phyloP scores from a whole-genome alignment of 192 early-diverging fungal species.

The Gonapodya prolifera region DNA sequence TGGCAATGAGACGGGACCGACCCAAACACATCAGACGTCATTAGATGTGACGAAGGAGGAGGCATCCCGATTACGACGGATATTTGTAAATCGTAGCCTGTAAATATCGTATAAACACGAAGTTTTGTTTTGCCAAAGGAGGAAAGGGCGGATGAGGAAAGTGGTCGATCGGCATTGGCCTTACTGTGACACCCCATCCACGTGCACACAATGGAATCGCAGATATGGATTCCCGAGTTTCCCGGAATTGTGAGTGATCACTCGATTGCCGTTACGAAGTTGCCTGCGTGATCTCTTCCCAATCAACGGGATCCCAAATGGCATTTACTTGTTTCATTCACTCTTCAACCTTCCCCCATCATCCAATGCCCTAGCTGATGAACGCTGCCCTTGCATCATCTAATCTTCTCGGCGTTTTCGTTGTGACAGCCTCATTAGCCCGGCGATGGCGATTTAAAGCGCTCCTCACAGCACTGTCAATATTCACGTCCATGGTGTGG shows the following conservation, averaged over 20 bases:
- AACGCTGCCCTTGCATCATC: not conserved
- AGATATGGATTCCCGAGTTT: not conserved
- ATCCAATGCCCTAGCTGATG: not conserved
- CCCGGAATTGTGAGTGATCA: not conserved
- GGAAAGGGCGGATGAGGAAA: too few species aligned
- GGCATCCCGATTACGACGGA: not conserved
- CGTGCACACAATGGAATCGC: not conserved
- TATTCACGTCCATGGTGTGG: not conserved
- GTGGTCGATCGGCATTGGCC: too few species aligned
- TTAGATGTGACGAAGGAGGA: not conserved
- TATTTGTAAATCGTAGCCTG: not conserved
- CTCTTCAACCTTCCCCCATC: not conserved
- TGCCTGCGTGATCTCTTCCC: not conserved
- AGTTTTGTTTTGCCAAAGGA: too few species aligned
- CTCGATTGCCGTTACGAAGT: not conserved
- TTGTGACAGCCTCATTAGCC: not conserved
- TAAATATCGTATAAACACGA: too few species aligned
- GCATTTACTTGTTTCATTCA: not conserved
- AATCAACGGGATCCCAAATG: not conserved
- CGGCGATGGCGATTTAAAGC: not conserved
- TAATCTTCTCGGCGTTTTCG: not conserved
- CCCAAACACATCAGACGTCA: not conserved
- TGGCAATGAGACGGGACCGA: not conserved
- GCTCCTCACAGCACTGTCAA: not conserved
- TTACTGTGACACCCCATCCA: too few species aligned